These are phyloP conservation scores for Botrytis sinoallii DNA, from an alignment of 2,329 filamentous ascomycete species.

Conservation along the genomic window DNA sequence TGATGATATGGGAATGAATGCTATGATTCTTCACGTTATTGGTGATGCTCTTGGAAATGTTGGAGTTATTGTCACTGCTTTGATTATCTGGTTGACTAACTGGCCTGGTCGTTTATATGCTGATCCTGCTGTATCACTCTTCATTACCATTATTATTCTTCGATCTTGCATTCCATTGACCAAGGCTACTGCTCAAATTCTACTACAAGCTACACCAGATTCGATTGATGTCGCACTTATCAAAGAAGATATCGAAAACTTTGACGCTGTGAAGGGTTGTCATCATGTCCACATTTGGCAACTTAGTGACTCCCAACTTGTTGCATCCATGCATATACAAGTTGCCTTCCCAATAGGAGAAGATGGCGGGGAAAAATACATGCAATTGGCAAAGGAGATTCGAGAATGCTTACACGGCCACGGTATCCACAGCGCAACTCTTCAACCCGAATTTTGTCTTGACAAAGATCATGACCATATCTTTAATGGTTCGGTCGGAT, in stretches of 20 bases:
- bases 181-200: slow-evolving; percentile 76
- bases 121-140: slow-evolving; percentile 85
- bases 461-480: slow-evolving; percentile 42
- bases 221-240: slow-evolving; percentile 87
- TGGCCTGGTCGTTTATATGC: slow-evolving; percentile 82
- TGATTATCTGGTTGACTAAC: slow-evolving; percentile 87
- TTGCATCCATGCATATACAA: slow-evolving; percentile 91
- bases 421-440: slow-evolving; percentile 94
- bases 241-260: slow-evolving; percentile 80
- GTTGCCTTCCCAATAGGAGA: slow-evolving; percentile 86
- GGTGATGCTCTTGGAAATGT: slow-evolving; percentile 85
- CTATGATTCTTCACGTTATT: slow-evolving; percentile 72
- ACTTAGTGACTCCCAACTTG: slow-evolving; percentile 88
- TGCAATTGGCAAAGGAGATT: slow-evolving; percentile 80
- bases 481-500: slow-evolving; percentile 24
- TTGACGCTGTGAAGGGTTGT: slow-evolving; percentile 83
- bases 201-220: slow-evolving; percentile 89
- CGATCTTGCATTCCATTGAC: slow-evolving; percentile 76
- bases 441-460: slow-evolving; percentile 84
- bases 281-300: slow-evolving; percentile 99
- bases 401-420: slow-evolving; percentile 89
- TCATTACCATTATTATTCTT: slow-evolving; percentile 82
- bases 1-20: slow-evolving; percentile 92
- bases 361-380: slow-evolving; percentile 76
- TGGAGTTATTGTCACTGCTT: slow-evolving; percentile 76